Percentiles rank a stretch among this genome's conserved stretches.
Conservation (phyloP, 1,284 basidiomycete genomes). For the Fistulinella cinereoalba region DNA sequence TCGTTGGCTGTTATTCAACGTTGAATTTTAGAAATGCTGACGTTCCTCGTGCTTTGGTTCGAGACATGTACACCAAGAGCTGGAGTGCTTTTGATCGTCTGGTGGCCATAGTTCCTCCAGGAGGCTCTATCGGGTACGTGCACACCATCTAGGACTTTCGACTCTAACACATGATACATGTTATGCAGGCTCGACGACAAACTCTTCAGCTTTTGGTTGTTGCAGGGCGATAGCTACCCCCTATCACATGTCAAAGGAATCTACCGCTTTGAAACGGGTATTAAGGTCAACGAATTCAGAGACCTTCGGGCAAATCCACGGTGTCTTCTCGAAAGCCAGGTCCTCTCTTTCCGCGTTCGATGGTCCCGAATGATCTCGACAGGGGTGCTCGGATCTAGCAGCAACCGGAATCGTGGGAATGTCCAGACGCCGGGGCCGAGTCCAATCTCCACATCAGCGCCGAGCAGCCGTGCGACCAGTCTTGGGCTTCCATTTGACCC, state of each 20-base stretch:
- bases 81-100: conserved; percentile 86
- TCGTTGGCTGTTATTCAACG: background rate
- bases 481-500: conserved; percentile 72
- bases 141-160: background rate
- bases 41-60: conserved; percentile 76
- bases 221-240: conserved; percentile 72
- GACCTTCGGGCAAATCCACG: conserved; percentile 82
- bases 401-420: conserved; percentile 33
- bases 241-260: conserved; percentile 80
- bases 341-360: conserved; percentile 73
- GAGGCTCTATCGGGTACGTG: conserved; percentile 78
- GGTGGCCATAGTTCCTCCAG: conserved; percentile 80
- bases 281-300: conserved; percentile 81
- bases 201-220: conserved; percentile 81
- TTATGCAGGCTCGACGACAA: conserved; percentile 74
- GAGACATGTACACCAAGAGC: conserved; percentile 86
- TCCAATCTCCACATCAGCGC: conserved; percentile 32
- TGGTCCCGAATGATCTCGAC: conserved; percentile 71
- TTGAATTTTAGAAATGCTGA: conserved; percentile 68
- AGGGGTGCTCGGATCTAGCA: conserved; percentile 46
- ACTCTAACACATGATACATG: conserved; percentile 1
- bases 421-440: conserved; percentile 29
- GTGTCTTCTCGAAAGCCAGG: conserved; percentile 74
- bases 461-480: conserved; percentile 39
- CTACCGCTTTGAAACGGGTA: conserved; percentile 78